Evolutionary conservation across 2,329 filamentous ascomycete species (phyloP).

Genomic region (Penicillium sp.): DNA sequence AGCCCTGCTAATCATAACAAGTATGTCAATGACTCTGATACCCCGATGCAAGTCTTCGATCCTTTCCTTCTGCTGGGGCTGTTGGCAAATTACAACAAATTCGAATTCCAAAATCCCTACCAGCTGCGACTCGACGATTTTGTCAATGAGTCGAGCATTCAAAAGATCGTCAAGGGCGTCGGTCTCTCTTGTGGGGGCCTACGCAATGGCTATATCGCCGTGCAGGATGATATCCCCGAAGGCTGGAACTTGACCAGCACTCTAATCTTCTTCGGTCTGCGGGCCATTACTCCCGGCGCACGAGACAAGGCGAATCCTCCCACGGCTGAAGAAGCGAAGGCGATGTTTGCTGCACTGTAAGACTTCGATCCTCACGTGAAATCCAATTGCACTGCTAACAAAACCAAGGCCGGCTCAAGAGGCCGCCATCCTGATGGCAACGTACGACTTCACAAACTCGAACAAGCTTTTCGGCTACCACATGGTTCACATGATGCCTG

Average conservation of each 20-base stretch:
- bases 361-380: not conserved
- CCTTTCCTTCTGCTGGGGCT: slow-evolving; percentile 82
- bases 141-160: slow-evolving; percentile 84
- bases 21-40: slow-evolving; percentile 79
- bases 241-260: slow-evolving; percentile 83
- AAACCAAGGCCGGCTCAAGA: slow-evolving; percentile 68
- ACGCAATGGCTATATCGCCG: slow-evolving; percentile 73
- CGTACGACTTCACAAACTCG: slow-evolving; percentile 89
- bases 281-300: slow-evolving; percentile 67
- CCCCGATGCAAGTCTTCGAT: slow-evolving; percentile 61
- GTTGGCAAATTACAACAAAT: slow-evolving; percentile 97
- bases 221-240: slow-evolving; percentile 87
- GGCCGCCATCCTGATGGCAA: slow-evolving; percentile 75
- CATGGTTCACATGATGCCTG: slow-evolving; percentile 64
- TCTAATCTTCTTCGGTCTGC: slow-evolving; percentile 79
- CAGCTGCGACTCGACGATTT: slow-evolving; percentile 89
- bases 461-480: slow-evolving; percentile 95
- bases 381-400: slow-evolving; percentile 19
- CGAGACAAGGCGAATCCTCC: slow-evolving; percentile 61
- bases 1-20: slow-evolving; percentile 45
- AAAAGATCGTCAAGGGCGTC: slow-evolving; percentile 74
- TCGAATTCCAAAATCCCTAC: slow-evolving; percentile 97
- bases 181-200: slow-evolving; percentile 68
- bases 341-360: slow-evolving; percentile 75
- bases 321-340: slow-evolving; percentile 76